Percentiles rank a stretch among this genome's conserved stretches.
These are phyloP conservation scores for Cymbopogon flexuosus DNA, from an alignment of 202 grass and related monocot genomes.

Conservation along the genomic window DNA sequence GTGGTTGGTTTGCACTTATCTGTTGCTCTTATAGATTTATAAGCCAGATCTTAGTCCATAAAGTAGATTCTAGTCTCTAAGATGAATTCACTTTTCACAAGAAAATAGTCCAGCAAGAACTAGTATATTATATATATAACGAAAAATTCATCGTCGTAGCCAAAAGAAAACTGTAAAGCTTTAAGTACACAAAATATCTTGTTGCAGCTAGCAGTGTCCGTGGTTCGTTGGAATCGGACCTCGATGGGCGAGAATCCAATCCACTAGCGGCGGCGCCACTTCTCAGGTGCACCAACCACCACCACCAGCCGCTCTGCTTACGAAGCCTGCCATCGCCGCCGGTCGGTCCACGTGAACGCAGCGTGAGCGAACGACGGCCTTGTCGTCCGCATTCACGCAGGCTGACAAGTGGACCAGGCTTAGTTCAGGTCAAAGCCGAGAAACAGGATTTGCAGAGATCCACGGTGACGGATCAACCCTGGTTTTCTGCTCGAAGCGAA, in stretches of 20 bases:
- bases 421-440: neutral
- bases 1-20: no score
- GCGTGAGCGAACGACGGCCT: neutral
- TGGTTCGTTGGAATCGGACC: neutral
- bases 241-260: constrained; percentile 16
- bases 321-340: neutral
- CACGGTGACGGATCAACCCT: neutral
- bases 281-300: constrained; percentile 28
- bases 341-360: neutral
- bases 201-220: neutral
- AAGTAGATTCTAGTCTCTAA: no score
- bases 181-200: neutral
- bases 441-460: neutral
- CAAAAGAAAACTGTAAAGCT: neutral
- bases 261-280: constrained; percentile 7
- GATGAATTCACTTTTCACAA: neutral
- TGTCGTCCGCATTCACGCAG: neutral
- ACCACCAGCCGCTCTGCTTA: neutral
- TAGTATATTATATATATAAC: neutral
- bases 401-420: constrained; percentile 14
- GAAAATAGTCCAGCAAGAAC: neutral
- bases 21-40: no score
- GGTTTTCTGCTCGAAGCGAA: neutral
- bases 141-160: neutral
- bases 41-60: no score